phyloP scores from a whole-genome alignment of 2,329 filamentous ascomycete species.

The Penicillium sp. region DNA sequence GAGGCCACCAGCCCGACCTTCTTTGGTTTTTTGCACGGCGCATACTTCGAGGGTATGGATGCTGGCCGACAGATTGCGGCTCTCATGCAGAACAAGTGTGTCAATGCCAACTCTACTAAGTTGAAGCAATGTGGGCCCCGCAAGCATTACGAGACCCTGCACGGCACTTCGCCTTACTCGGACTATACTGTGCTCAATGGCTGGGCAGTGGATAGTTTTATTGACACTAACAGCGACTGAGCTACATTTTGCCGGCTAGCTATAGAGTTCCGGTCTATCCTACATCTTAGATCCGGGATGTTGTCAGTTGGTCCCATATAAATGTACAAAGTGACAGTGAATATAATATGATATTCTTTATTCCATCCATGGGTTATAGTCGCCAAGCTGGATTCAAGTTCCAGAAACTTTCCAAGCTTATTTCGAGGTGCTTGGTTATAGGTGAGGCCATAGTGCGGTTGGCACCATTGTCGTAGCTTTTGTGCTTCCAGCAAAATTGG shows the following conservation, averaged over 20 bases:
- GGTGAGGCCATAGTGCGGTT: conserved; percentile 43
- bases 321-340: too few relatives aligned
- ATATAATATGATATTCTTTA: too few relatives aligned
- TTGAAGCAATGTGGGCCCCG: conserved; percentile 24
- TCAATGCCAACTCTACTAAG: conserved; percentile 14
- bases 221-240: conserved; percentile 26
- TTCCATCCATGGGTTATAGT: too few relatives aligned
- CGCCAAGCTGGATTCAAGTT: too few relatives aligned
- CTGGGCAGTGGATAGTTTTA: conserved; percentile 31
- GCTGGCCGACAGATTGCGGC: conserved; percentile 44
- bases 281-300: not conserved
- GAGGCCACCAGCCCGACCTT: conserved; percentile 65
- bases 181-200: conserved; percentile 33
- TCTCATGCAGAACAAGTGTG: conserved; percentile 26
- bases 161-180: conserved; percentile 33
- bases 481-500: conserved; percentile 26
- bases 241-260: not conserved
- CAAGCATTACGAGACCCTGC: conserved; percentile 30
- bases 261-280: too few relatives aligned
- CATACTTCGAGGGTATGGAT: conserved; percentile 59
- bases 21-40: conserved; percentile 67
- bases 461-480: conserved; percentile 28
- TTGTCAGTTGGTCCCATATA: too few relatives aligned
- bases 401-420: too few relatives aligned
- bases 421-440: too few relatives aligned